Evolutionary conservation across 768 basidiomycete genomes (phyloP).

Genomic region (Scleroderma bovista): DNA sequence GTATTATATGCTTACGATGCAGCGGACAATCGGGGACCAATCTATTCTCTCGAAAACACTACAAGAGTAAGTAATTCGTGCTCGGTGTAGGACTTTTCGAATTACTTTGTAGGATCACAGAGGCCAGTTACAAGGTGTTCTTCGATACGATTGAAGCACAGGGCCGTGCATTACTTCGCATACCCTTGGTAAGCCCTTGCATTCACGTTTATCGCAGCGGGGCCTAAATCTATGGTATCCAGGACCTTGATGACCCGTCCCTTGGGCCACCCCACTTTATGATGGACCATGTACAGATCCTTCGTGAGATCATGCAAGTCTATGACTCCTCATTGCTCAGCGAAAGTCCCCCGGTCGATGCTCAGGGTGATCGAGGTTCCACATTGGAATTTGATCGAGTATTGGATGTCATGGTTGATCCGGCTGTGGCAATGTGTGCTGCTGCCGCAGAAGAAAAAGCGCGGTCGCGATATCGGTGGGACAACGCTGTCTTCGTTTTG

Average conservation of each 20-base stretch:
- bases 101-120: conserved; percentile 56
- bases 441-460: conserved; percentile 62
- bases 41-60: conserved; percentile 73
- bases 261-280: conserved; percentile 71
- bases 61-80: conserved; percentile 54
- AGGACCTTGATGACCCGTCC: conserved; percentile 68
- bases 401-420: conserved; percentile 80
- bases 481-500: conserved; percentile 74
- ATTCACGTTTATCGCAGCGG: background rate
- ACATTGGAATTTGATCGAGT: conserved; percentile 54
- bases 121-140: conserved; percentile 76
- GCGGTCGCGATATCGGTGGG: conserved; percentile 58
- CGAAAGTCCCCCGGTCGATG: conserved; percentile 25
- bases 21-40: conserved; percentile 81
- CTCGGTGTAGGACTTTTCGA: background rate
- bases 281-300: conserved; percentile 75
- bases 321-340: conserved; percentile 73
- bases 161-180: conserved; percentile 56
- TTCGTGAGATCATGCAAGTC: conserved; percentile 85
- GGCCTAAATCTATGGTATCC: background rate
- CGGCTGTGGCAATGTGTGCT: conserved; percentile 71
- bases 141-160: conserved; percentile 84
- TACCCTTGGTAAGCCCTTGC: conserved; percentile 42
- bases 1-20: conserved; percentile 92
- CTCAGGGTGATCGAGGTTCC: background rate